Conservation (phyloP, 495 filamentous ascomycete genomes). For the Xylaria flabelliformis region DNA sequence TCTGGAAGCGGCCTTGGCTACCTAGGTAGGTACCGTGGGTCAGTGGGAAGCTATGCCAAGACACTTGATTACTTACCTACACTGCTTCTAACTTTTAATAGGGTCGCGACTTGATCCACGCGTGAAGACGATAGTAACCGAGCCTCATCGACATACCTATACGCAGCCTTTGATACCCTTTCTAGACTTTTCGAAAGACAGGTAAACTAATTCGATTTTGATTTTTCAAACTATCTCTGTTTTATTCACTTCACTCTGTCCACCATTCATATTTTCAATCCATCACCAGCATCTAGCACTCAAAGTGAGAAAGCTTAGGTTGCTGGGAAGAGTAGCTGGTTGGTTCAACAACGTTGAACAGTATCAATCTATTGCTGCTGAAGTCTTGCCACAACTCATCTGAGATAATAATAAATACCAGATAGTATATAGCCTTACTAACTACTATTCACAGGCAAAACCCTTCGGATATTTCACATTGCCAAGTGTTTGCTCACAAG, state of each 20-base stretch:
- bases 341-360: background rate
- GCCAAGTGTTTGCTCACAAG: background rate
- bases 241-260: background rate
- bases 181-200: background rate
- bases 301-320: background rate
- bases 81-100: constrained; percentile 28
- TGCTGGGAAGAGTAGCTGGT: background rate
- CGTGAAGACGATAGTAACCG: constrained; percentile 11
- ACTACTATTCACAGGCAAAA: background rate
- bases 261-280: background rate
- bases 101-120: constrained; percentile 41
- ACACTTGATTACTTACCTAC: background rate
- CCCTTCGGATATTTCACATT: background rate
- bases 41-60: background rate
- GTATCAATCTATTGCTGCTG: background rate
- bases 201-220: background rate
- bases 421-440: background rate
- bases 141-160: constrained; percentile 4
- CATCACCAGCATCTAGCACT: background rate
- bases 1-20: constrained; percentile 4
- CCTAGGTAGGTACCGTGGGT: background rate
- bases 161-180: background rate
- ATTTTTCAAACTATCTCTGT: background rate
- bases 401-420: background rate
- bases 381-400: background rate